Base-by-base conservation (phyloP, 805 yeast genomes). In the Wickerhamiella shivajii region DNA sequence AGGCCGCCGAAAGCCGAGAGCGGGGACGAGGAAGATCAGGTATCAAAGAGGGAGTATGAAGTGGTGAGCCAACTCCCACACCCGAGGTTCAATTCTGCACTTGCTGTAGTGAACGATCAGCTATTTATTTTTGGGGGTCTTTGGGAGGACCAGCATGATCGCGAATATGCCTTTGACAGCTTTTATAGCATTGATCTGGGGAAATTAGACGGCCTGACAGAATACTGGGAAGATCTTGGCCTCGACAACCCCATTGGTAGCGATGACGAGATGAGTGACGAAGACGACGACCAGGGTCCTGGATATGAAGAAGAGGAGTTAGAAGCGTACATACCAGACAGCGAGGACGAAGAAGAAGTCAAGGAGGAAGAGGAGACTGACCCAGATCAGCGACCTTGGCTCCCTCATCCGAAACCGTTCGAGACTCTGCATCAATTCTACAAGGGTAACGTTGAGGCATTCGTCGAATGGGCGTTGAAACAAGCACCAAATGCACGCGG, bases 361-460 rank as follows among this genome's bases (percentile, higher is more conserved):
- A 75, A 63, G 29, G 76, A 63, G 19, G 72, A 64, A 3, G 77
- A 69, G 40, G 74, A 71, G 29, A 80, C 72, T 42, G 69, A 76
- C 44, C 93, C 93, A 12, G 98, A 87, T 55, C 78, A 77, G 28
- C 71, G 93, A 52, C 95, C 98, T 12, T 87, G 94, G 93, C 65
- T 87, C 36, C 96, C 97, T 30, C 96, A 85, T 53, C 98, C 98
- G 22, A 84, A 85, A 50, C 76, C 94, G 5, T 90, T 87, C 48
- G 97, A 87, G 59, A 59, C 71, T 2, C 61, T 87, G 39, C 72
- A 94, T 44, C 74, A 71, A 2, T 87, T 87, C 59, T 87, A 90
- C 53, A 60, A 77, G 15, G 75, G 94, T 49, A 73, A 93, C 1
- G 92, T 93, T 38, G 75, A 87, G 4, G 70, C 72, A 18, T 87